Evolutionary conservation across 768 basidiomycete species (phyloP).

Genomic region (Tulasnella sp.): DNA sequence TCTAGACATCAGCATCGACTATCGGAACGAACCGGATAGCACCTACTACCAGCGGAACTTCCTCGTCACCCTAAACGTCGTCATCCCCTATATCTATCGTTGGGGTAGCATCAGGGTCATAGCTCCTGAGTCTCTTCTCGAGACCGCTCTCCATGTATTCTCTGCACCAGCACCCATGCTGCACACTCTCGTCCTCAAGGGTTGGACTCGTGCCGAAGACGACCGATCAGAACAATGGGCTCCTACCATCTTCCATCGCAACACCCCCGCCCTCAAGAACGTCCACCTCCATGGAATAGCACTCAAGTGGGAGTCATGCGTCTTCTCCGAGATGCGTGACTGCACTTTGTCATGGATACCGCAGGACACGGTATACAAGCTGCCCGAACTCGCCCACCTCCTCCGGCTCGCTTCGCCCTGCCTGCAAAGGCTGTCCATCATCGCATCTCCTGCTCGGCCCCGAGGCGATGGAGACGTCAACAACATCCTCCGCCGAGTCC

Average conservation of each 20-base stretch:
- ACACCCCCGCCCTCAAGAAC: conserved; percentile 18
- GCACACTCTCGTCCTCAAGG: conserved; percentile 24
- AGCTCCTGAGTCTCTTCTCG: conserved; percentile 8
- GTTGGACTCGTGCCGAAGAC: conserved; percentile 6
- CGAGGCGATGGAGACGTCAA: not conserved
- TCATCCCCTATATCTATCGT: conserved; percentile 16
- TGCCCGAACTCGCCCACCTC: conserved; percentile 15
- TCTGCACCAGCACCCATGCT: conserved; percentile 21
- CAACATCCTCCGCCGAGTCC: conserved; percentile 6
- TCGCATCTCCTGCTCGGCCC: not conserved
- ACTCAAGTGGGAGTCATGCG: conserved; percentile 22
- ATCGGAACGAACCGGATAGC: conserved; percentile 6
- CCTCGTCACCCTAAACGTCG: conserved; percentile 27
- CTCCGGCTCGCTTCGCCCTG: conserved; percentile 5
- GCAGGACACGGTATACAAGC: not conserved
- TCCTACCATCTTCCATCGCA: conserved; percentile 24
- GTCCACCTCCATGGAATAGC: conserved; percentile 18
- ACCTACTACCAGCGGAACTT: conserved; percentile 24
- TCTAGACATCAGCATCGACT: conserved; percentile 26
- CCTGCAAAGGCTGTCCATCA: conserved; percentile 18
- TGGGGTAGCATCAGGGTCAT: conserved; percentile 17
- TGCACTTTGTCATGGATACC: conserved; percentile 14
- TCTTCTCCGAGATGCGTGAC: conserved; percentile 14
- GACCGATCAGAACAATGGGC: not conserved
- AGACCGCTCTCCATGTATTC: conserved; percentile 28